phyloP scores from a whole-genome alignment of 2,329 filamentous ascomycete genomes.

The Tolypocladium endophyticum region DNA sequence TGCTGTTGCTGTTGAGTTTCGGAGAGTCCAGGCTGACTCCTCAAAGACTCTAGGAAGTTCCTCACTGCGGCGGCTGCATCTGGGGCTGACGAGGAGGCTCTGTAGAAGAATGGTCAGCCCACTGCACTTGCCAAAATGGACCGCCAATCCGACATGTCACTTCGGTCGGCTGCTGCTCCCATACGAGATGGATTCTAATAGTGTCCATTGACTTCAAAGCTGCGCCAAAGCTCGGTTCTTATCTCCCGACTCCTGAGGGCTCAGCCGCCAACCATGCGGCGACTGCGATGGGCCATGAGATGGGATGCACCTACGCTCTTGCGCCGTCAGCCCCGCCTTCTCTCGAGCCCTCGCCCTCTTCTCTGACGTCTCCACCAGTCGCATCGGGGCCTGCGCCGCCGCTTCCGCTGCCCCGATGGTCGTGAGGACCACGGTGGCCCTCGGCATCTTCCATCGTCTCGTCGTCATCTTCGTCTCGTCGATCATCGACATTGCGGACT shows the following conservation, averaged over 20 bases:
- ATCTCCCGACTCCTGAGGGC: conserved; percentile 3
- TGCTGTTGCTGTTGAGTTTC: conserved; percentile 22
- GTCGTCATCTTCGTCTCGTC: conserved; percentile 49
- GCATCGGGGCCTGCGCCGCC: conserved; percentile 80
- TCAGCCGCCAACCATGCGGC: conserved; percentile 10
- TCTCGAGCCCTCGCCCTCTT: conserved; percentile 79
- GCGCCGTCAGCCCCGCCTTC: conserved; percentile 94
- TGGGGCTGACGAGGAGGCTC: conserved; percentile 46
- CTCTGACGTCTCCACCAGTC: conserved; percentile 81
- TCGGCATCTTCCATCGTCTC: conserved; percentile 50
- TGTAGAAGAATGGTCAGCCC: conserved; percentile 36
- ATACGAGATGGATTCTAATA: conserved; percentile 18
- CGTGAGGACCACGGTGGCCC: conserved; percentile 47
- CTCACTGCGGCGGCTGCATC: conserved; percentile 74
- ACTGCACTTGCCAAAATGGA: not conserved
- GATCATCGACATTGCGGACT: conserved; percentile 41
- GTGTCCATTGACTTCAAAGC: conserved; percentile 16
- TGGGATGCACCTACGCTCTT: conserved; percentile 83
- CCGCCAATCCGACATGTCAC: conserved; percentile 6
- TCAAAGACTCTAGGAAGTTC: conserved; percentile 78
- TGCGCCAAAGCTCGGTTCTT: conserved; percentile 4
- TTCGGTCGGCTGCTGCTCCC: conserved; percentile 12
- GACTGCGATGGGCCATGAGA: conserved; percentile 16
- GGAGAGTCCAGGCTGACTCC: conserved; percentile 37
- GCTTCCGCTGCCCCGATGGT: conserved; percentile 49